phyloP scores from a whole-genome alignment of 306 rosid species.

The Medicago ruthenica region DNA sequence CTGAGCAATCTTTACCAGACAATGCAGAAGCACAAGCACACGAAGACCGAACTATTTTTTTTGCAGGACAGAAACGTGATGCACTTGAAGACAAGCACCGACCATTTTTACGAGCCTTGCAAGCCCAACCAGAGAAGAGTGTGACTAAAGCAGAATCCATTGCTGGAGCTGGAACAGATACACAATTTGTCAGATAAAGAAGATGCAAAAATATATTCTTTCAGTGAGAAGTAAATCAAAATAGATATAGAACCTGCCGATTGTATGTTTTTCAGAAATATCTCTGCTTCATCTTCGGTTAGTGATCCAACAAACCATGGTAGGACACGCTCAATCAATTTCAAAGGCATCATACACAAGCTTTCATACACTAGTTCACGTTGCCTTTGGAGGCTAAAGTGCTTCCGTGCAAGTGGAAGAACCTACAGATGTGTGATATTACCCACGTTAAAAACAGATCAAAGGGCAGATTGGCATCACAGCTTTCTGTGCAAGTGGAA shows the following conservation, averaged over 20 bases:
- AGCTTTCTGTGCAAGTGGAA: constrained; percentile 22
- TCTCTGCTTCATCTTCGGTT: constrained; percentile 76
- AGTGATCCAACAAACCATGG: constrained; percentile 90
- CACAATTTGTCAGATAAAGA: constrained; percentile 50
- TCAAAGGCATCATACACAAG: constrained; percentile 96
- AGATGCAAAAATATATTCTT: constrained; percentile 20
- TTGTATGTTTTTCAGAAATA: constrained; percentile 83
- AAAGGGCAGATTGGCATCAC: constrained; percentile 21
- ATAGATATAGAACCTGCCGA: constrained; percentile 79
- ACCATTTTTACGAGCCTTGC: constrained; percentile 94
- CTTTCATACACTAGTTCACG: constrained; percentile 89
- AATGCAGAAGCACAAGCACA: constrained; percentile 66
- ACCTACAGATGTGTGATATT: constrained; percentile 64
- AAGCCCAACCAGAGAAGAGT: constrained; percentile 97
- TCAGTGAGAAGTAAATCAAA: constrained; percentile 35
- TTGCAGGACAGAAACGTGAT: constrained; percentile 83
- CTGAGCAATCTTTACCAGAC: constrained; percentile 60
- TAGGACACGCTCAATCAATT: constrained; percentile 89
- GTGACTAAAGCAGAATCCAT: constrained; percentile 90
- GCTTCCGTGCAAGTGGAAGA: constrained; percentile 97
- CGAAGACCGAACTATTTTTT: constrained; percentile 53
- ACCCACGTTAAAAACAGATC: constrained; percentile 32
- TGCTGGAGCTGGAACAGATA: constrained; percentile 80
- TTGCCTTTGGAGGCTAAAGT: constrained; percentile 87
- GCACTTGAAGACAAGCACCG: constrained; percentile 80